Evolutionary conservation across 192 early-diverging fungal species (phyloP), one percentile per base, ranked within the genome.

Genomic region (Chytriomyces sp.): DNA sequence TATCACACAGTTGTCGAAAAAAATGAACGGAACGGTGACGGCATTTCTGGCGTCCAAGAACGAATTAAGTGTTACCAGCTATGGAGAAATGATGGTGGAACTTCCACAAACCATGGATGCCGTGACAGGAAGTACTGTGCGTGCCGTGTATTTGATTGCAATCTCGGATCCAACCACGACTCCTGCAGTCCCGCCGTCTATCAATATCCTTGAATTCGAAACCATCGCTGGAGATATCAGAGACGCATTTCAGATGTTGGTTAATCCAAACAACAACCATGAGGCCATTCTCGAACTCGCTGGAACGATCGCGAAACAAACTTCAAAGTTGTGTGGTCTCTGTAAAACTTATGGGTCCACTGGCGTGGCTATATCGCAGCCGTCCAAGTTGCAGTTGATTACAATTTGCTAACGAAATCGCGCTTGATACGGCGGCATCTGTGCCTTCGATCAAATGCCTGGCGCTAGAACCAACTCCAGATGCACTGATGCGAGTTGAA

Each of bases 81-180:
- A 64, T 23, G 77, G 69, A 13, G 81, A 80, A 45, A 45, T 71
- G 35, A 45, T 77, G 13, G 61, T 79, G 16, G 62, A 76, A 50
- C n/a, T 87, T 18, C 46, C 84, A 0, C 45, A 89, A 24, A 49
- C 60, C 4, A 60, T 87, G 6, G 9, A 46, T 11, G 10, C 64
- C 11, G 44, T 88, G 23, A 86, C 86, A 35, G 87, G 87, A 35
- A 72, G 50, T 0, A 80, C 67, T 47, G 83, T 80, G 13, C 81
- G 79, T 6, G 82, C 82, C 2, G 87, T 77, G 1, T 87, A 89
- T 49, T 64, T 88, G 23, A 76, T 88, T 47, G 87, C 84, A 13
- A 67, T 81, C 13, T 44, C 82, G 8, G 86, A 88, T 53, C 71
- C 85, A 20, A 70, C 78, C 4, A 83, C 87, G 7, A 69, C 81